Evolutionary conservation across 2,329 filamentous ascomycete species (phyloP), one percentile per base, ranked within the genome.

Genomic region (Echinosphaeria canescens): DNA sequence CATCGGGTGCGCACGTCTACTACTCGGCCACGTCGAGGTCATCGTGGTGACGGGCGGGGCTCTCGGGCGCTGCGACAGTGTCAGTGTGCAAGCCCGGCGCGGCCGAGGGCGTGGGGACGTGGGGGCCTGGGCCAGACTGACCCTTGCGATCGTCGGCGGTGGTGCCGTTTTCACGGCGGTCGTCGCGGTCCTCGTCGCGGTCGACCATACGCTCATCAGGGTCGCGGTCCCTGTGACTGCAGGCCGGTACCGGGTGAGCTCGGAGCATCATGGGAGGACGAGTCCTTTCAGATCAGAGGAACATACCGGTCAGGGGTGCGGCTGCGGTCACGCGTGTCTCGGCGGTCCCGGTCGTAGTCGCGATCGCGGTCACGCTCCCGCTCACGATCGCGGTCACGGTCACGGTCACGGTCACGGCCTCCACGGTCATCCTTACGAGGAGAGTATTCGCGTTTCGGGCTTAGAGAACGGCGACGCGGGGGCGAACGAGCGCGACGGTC

Each of bases 11-110:
- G n/a, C n/a, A n/a, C n/a, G n/a, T n/a, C n/a, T n/a, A n/a, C 13
- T 16, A 73, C 55, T 95, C 88, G 42, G 84, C 85, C 44, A 88
- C 84, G 50, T 98, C 88, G 46, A 95, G 67, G 46, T 98, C 88
- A 49, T 98, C 88, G 44, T 92, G 81, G 40, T 79, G 73, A 34
- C 79, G 72, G 33, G 78, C 69, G 38, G 80, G 75, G 41, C 78
- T 80, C 38, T 90, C 81, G 41, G 75, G 55, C 45, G 65, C 58
- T 59, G 33, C 19, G 30, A 16, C 30, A 29, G 40, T 29, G 39
- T 36, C 27, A 34, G 35, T 20, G 31, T 23, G n/a, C 28, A 26
- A 27, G 27, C 14, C 12, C 48, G 38, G 50, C 54, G 51, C 39
- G 29, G 34, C 29, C 35, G 37, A 35, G 42, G 16, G 31, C 13